Evolutionary conservation across 148 eudicot genomes (phyloP), one percentile per base, ranked within the genome.

Genomic region (Camellia granthamiana): DNA sequence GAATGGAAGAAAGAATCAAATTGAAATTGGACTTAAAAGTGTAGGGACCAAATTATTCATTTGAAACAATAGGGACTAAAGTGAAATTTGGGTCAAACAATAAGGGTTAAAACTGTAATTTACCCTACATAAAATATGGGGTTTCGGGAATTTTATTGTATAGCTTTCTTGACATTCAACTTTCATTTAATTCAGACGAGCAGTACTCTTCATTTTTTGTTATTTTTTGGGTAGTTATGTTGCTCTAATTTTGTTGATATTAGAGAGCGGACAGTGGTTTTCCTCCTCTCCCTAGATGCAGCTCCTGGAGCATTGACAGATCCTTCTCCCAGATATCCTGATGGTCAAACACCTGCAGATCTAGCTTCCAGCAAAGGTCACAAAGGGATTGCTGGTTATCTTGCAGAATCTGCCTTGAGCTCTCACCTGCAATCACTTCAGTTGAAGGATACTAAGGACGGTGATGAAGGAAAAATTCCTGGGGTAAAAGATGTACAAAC

Each of bases 351-450:
- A 80, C 86, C 98, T 6, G 93, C 97, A 3, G 97, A 92, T 83
- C 86, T 92, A 52, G 94, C 98, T 78, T 89, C 89, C 79, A 83
- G 87, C 75, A 89, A 89, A 38, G 93, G 91, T 77, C 90, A 91
- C 87, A 94, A 91, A 83, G 98, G 97, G 75, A 92, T 94, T 80
- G 85, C 95, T 64, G 97, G 93, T 80, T 94, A 78, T 81, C 89
- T 92, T 64, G 94, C 95, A 42, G 97, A 94, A 80, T 85, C 89
- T 59, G 83, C 93, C 77, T 88, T 92, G 85, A 92, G 88, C 76
- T 82, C 87, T 72, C 97, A 90, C 79, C 93, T 94, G 19, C 70
- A 76, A 58, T 69, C 85, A 38, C 89, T 94, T 47, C 72, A 89
- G 72, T 63, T 94, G 79, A 91, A 86, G 66, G 90, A 92, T 21